These are phyloP conservation scores for Thraustochytrium sp. DNA, from an alignment of 352 stramenopile species.

Conservation along the genomic window DNA sequence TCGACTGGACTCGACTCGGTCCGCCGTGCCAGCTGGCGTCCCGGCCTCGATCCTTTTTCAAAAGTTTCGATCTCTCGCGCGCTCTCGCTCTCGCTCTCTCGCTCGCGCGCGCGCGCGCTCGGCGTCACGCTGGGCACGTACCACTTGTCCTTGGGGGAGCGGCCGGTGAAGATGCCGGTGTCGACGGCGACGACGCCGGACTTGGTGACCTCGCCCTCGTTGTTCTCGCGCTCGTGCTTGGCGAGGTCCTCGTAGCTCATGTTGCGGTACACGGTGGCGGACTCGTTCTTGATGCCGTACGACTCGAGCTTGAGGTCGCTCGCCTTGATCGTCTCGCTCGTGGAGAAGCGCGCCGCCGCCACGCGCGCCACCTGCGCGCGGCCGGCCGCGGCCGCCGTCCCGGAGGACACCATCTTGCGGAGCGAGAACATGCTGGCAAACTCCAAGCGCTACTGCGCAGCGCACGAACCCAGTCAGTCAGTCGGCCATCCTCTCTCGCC, in stretches of 20 bases:
- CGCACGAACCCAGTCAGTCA: too few relatives aligned
- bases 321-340: background rate
- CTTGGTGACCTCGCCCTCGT: constrained; percentile 80
- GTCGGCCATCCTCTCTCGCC: too few relatives aligned
- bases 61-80: too few relatives aligned
- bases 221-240: constrained; percentile 86
- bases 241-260: constrained; percentile 90
- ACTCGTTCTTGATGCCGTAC: constrained; percentile 80
- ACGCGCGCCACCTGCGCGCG: background rate
- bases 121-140: background rate
- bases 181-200: constrained; percentile 90
- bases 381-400: too few relatives aligned
- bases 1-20: too few relatives aligned
- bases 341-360: constrained; percentile 11
- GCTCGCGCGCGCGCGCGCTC: background rate
- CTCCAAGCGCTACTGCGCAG: too few relatives aligned
- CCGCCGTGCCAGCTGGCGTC: too few relatives aligned
- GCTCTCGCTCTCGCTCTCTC: background rate
- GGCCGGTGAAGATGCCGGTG: constrained; percentile 96
- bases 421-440: background rate
- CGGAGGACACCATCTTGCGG: too few relatives aligned
- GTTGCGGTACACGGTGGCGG: constrained; percentile 86
- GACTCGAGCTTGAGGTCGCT: constrained; percentile 61
- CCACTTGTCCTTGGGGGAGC: constrained; percentile 97
- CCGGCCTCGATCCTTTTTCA: too few relatives aligned